Evolutionary conservation across 257 asterid genomes (phyloP).

Genomic region (Plantago elongata): DNA sequence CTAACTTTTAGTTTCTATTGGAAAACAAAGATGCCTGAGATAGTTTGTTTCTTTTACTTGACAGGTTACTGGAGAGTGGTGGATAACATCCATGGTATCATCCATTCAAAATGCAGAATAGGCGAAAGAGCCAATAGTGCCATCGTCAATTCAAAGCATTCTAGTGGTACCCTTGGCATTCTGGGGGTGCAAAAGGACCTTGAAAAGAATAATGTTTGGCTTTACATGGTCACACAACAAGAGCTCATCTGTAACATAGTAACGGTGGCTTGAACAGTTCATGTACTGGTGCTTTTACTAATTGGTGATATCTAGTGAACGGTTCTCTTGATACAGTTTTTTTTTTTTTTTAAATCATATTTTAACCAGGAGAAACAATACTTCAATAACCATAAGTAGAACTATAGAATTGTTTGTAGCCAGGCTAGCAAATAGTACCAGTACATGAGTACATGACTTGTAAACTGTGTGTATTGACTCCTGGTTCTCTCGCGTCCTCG

Average conservation of each 20-base stretch:
- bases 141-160: neutral
- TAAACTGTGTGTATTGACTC: too few relatives aligned
- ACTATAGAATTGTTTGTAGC: too few relatives aligned
- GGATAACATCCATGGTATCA: neutral
- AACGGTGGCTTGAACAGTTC: neutral
- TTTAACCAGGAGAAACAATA: too few relatives aligned
- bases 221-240: neutral
- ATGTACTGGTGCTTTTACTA: neutral
- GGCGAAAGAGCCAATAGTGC: neutral
- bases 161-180: neutral
- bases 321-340: too few relatives aligned
- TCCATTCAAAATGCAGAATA: constrained; percentile 1
- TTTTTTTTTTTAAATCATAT: too few relatives aligned
- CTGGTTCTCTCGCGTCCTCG: too few relatives aligned
- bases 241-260: constrained; percentile 1
- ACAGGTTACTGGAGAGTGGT: constrained; percentile 15
- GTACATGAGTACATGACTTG: too few relatives aligned
- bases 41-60: neutral
- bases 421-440: too few relatives aligned
- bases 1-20: neutral
- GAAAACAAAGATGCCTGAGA: too few relatives aligned
- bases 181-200: neutral
- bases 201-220: constrained; percentile 8
- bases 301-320: neutral
- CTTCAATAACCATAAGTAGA: too few relatives aligned